A percentile compares a stretch with the other conserved stretches of the same genome.
These are phyloP conservation scores for Hypoxylon trugodes DNA, from an alignment of 495 filamentous ascomycete species.

Conservation along the genomic window DNA sequence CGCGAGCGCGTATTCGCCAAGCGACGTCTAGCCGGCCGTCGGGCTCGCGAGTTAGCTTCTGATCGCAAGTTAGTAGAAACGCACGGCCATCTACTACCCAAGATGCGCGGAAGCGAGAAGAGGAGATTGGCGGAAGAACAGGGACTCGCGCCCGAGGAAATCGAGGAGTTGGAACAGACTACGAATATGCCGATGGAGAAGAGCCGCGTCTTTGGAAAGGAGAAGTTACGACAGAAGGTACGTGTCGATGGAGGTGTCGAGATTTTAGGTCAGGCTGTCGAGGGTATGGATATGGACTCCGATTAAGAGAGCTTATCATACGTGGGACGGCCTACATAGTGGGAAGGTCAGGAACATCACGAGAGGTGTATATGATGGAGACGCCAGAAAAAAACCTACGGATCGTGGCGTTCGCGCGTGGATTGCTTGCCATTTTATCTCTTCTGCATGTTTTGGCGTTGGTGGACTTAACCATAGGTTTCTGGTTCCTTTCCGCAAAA, in stretches of 20 bases:
- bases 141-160: slow-evolving; percentile 56
- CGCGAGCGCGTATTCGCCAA: slow-evolving; percentile 92
- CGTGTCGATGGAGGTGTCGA: slow-evolving; percentile 73
- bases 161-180: slow-evolving; percentile 62
- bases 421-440: slow-evolving; percentile 20
- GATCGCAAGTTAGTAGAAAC: slow-evolving; percentile 88
- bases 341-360: too few species aligned
- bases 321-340: too few species aligned
- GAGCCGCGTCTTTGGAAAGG: slow-evolving; percentile 63
- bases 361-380: not conserved
- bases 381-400: slow-evolving; percentile 11
- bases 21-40: slow-evolving; percentile 88
- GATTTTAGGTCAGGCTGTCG: slow-evolving; percentile 58
- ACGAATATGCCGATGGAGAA: slow-evolving; percentile 49
- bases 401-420: slow-evolving; percentile 29
- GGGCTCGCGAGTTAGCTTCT: slow-evolving; percentile 75
- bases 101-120: slow-evolving; percentile 65
- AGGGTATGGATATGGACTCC: slow-evolving; percentile 76
- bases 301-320: slow-evolving; percentile 20
- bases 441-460: slow-evolving; percentile 40
- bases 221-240: slow-evolving; percentile 68
- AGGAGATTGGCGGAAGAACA: slow-evolving; percentile 55
- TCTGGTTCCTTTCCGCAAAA: slow-evolving; percentile 19
- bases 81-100: slow-evolving; percentile 87
- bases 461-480: slow-evolving; percentile 15